A percentile compares a stretch with the other conserved stretches of the same genome.
These are phyloP conservation scores for Hypoxylon sp. DNA, from an alignment of 2,329 filamentous ascomycete genomes.

Conservation along the genomic window DNA sequence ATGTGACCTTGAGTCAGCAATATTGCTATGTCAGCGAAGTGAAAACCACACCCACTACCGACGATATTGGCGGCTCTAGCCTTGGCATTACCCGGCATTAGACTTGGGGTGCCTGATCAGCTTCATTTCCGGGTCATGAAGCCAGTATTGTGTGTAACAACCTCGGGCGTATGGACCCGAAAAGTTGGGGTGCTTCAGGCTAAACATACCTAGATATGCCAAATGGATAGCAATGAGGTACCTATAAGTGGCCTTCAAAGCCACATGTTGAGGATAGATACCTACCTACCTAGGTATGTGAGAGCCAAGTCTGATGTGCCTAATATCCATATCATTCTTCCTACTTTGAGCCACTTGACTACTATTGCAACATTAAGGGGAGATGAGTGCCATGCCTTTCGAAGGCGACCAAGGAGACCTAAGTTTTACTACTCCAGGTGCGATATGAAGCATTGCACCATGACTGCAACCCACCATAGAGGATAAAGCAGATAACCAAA, in stretches of 20 bases:
- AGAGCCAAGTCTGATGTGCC: conserved; percentile 14
- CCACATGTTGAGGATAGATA: conserved; percentile 27
- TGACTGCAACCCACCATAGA: no score
- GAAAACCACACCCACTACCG: conserved; percentile 5
- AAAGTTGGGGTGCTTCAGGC: conserved; percentile 24
- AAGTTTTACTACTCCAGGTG: no score
- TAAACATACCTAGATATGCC: no score
- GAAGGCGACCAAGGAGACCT: no score
- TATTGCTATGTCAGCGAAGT: conserved; percentile 3
- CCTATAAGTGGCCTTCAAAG: no score
- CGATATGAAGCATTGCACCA: no score
- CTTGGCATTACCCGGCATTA: conserved; percentile 21
- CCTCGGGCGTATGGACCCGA: conserved; percentile 12
- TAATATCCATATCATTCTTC: conserved; percentile 18
- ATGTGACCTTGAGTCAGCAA: conserved; percentile 12
- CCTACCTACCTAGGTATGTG: not conserved
- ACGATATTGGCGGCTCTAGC: conserved; percentile 10
- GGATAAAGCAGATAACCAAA: no score
- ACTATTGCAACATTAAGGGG: no score
- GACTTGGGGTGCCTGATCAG: not conserved
- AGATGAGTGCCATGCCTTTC: no score
- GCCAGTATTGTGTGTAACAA: not conserved
- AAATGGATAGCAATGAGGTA: no score
- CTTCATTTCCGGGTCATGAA: not conserved
- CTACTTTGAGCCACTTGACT: no score